Evolutionary conservation across 202 grass and related monocot genomes (phyloP), one percentile per base, ranked within the genome.

Genomic region (Bolboschoenoplectus hybrid): DNA sequence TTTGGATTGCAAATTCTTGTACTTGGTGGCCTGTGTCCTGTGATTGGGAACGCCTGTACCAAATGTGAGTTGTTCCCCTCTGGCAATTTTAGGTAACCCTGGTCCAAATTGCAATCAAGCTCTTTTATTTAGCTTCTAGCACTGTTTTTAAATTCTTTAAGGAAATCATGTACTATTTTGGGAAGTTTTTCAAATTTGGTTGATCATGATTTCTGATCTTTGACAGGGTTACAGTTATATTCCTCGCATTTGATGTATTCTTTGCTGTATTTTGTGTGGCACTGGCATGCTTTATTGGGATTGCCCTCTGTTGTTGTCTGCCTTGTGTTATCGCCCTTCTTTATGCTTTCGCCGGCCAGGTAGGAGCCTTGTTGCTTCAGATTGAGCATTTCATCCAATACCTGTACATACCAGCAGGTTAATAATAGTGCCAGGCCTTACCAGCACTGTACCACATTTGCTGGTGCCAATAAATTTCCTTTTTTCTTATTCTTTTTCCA

Each of bases 221-320:
- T 80, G 36, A 61, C 76, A 99, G 97, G 97, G 85, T 99, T 58
- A 91, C 88, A 1, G 84, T 97, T 55, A 85, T 97, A 62, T 99
- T 99, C 60, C 89, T 99, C 74, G 87, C 93, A 1, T 94, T 99
- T 79, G 97, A 99, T 81, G 90, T 99, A 63, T 91, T 99, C 86
- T 93, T 99, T 38, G 85, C 92, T 53, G 76, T 97, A 80, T 97
- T 99, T 80, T 99, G 93, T 60, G 83, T 99, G 85, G 90, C 79
- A 81, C 87, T 99, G 71, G 97, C 97, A 12, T 99, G 89, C 66
- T 87, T 99, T 63, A 99, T 99, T 82, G 93, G 93, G 5, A 91
- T 99, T 85, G 97, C 93, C 14, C 89, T 97, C 38, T 99, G 97
- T 84, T 99, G 97, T 82, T 99, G 97, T 87, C 91, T 99, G 74